A percentile compares a stretch with the other conserved stretches of the same genome.
phyloP scores from a whole-genome alignment of 257 asterid genomes.

The Scutellaria galericulata region DNA sequence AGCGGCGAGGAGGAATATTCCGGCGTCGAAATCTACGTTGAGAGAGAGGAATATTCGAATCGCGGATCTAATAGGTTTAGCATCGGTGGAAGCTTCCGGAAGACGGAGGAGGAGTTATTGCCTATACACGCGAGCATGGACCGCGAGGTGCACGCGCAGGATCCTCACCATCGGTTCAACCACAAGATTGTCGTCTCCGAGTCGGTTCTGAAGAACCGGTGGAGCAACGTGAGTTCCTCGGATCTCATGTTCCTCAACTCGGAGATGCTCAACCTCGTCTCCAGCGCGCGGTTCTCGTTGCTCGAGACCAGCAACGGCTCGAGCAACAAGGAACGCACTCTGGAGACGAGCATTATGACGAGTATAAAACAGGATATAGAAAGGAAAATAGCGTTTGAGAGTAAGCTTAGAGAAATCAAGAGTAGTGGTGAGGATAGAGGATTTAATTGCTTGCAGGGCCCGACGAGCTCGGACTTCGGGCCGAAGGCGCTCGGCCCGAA shows the following conservation, averaged over 20 bases:
- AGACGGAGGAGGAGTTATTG: slow-evolving; percentile 37
- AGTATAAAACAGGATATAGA: slow-evolving; percentile 42
- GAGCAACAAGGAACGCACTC: too few relatives aligned
- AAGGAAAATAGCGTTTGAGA: slow-evolving; percentile 43
- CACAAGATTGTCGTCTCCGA: slow-evolving; percentile 57
- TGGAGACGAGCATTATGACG: slow-evolving; percentile 28
- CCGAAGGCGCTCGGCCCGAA: slow-evolving; percentile 21
- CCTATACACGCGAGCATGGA: slow-evolving; percentile 37
- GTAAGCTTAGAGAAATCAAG: slow-evolving; percentile 35
- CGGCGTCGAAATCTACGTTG: slow-evolving; percentile 47
- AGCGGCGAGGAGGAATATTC: slow-evolving; percentile 41
- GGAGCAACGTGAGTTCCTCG: slow-evolving; percentile 72
- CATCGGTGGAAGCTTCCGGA: slow-evolving; percentile 45
- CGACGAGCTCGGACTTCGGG: slow-evolving; percentile 3
- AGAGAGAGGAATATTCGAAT: slow-evolving; percentile 46
- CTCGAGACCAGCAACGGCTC: slow-evolving; percentile 5
- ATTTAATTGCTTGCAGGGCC: too few relatives aligned
- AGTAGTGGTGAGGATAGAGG: neutral
- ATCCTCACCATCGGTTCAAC: slow-evolving; percentile 44
- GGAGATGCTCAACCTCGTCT: slow-evolving; percentile 50
- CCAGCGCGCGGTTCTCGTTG: slow-evolving; percentile 48
- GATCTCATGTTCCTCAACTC: slow-evolving; percentile 63
- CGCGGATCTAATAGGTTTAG: slow-evolving; percentile 48
- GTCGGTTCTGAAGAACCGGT: slow-evolving; percentile 52
- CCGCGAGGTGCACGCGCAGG: neutral